These are phyloP conservation scores for Cryptococcus jaspeensis DNA, from an alignment of 1,284 basidiomycete genomes.

Conservation along the genomic window DNA sequence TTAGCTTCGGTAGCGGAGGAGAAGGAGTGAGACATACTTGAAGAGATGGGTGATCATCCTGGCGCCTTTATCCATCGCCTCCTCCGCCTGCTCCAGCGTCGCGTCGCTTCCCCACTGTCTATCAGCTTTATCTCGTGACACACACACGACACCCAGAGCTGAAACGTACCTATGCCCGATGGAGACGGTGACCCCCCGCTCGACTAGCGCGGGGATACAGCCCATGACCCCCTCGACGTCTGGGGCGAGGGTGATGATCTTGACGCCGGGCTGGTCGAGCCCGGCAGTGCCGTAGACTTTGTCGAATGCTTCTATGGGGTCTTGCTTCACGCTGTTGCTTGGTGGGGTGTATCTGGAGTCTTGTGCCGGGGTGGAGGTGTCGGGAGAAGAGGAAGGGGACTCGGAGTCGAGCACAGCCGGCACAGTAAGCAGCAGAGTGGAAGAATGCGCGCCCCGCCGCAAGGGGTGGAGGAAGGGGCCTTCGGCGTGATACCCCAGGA, in stretches of 20 bases:
- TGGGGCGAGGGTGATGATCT: slow-evolving; percentile 82
- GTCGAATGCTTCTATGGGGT: slow-evolving; percentile 58
- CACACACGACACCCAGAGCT: background rate
- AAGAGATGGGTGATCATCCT: slow-evolving; percentile 85
- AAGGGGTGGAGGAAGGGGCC: slow-evolving; percentile 75
- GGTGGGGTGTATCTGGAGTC: too few relatives aligned
- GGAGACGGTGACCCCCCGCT: slow-evolving; percentile 71
- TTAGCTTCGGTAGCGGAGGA: background rate
- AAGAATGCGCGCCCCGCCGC: slow-evolving; percentile 74
- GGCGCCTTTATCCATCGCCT: slow-evolving; percentile 55
- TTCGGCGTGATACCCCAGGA: slow-evolving; percentile 85
- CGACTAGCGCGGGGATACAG: slow-evolving; percentile 61
- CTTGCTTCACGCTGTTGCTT: too few relatives aligned
- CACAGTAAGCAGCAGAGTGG: slow-evolving; percentile 66
- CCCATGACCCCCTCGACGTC: slow-evolving; percentile 78
- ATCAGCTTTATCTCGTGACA: background rate
- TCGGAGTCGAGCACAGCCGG: background rate
- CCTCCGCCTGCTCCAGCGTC: slow-evolving; percentile 33
- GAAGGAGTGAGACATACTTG: slow-evolving; percentile 58
- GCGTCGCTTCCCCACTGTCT: slow-evolving; percentile 27
- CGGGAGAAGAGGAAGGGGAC: background rate
- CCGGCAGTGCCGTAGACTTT: slow-evolving; percentile 65
- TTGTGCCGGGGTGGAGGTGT: too few relatives aligned
- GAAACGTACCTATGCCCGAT: slow-evolving; percentile 75
- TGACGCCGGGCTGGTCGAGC: slow-evolving; percentile 59